Evolutionary conservation across 1,284 basidiomycete genomes (phyloP).

Genomic region (Leccinum pachyderme): DNA sequence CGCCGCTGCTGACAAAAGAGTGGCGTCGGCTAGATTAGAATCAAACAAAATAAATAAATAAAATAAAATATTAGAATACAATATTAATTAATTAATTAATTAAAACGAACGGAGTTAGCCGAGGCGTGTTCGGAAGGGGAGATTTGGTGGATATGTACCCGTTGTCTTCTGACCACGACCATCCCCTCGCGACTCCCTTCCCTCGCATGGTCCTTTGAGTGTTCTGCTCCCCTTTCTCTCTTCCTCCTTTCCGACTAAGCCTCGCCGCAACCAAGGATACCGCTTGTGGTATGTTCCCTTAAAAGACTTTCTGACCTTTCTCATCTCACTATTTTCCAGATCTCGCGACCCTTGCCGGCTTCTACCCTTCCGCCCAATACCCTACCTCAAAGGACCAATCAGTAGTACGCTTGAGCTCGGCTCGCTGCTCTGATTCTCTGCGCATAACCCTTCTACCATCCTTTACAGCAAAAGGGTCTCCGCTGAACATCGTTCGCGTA

Average conservation of each 20-base stretch:
- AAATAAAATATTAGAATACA: conserved; percentile 1
- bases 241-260: conserved; percentile 34
- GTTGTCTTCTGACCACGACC: conserved; percentile 29
- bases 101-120: conserved; percentile 25
- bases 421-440: conserved; percentile 51
- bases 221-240: conserved; percentile 39
- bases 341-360: conserved; percentile 96
- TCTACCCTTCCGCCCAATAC: conserved; percentile 50
- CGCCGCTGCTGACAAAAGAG: conserved; percentile 9
- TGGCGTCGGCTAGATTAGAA: conserved; percentile 34
- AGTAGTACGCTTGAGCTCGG: conserved; percentile 66
- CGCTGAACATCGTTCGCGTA: conserved; percentile 63
- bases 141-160: conserved; percentile 29
- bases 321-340: conserved; percentile 40
- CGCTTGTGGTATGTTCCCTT: conserved; percentile 60
- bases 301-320: not conserved
- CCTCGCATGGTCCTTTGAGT: conserved; percentile 40
- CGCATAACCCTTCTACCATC: conserved; percentile 21
- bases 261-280: conserved; percentile 73
- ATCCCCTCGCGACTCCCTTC: conserved; percentile 18
- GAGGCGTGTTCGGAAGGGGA: conserved; percentile 20
- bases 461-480: conserved; percentile 38
- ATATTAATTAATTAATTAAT: not conserved
- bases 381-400: conserved; percentile 32
- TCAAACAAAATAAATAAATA: conserved; percentile 10